Percentiles rank a stretch among this genome's conserved stretches.
phyloP scores from a whole-genome alignment of 352 stramenopile species.

The Phytophthora podocarpi region DNA sequence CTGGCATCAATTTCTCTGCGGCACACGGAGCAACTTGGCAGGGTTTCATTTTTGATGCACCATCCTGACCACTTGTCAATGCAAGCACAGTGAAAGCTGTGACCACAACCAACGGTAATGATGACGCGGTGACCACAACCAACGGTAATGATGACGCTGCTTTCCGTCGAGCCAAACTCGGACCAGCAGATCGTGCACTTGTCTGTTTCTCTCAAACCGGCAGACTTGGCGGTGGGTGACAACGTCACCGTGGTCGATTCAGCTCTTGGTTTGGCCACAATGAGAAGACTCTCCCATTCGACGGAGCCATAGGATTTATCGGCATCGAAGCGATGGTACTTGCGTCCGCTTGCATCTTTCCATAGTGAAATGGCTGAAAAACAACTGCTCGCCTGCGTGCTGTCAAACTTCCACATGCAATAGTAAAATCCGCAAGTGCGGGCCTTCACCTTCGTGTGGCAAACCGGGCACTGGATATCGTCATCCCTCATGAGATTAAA shows the following conservation, averaged over 20 bases:
- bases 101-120: conserved; percentile 10
- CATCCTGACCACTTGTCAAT: conserved; percentile 16
- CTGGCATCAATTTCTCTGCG: too few relatives aligned
- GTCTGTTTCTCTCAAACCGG: neutral
- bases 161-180: neutral
- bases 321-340: conserved; percentile 32
- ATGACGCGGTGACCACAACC: too few relatives aligned
- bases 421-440: conserved; percentile 39
- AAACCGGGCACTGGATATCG: conserved; percentile 27
- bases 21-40: conserved; percentile 17
- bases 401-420: conserved; percentile 42
- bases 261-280: conserved; percentile 11
- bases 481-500: conserved; percentile 31
- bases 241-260: neutral
- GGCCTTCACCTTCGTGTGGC: conserved; percentile 14
- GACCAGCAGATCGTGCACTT: conserved; percentile 24
- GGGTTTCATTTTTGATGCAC: neutral
- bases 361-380: conserved; percentile 28
- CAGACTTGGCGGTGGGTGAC: neutral
- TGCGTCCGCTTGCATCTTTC: conserved; percentile 8
- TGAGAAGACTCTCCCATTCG: conserved; percentile 27
- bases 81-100: conserved; percentile 18
- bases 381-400: neutral
- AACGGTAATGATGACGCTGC: too few relatives aligned
- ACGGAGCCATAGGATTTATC: conserved; percentile 18